phyloP scores from a whole-genome alignment of 768 basidiomycete genomes.

The Suillus bovinus region DNA sequence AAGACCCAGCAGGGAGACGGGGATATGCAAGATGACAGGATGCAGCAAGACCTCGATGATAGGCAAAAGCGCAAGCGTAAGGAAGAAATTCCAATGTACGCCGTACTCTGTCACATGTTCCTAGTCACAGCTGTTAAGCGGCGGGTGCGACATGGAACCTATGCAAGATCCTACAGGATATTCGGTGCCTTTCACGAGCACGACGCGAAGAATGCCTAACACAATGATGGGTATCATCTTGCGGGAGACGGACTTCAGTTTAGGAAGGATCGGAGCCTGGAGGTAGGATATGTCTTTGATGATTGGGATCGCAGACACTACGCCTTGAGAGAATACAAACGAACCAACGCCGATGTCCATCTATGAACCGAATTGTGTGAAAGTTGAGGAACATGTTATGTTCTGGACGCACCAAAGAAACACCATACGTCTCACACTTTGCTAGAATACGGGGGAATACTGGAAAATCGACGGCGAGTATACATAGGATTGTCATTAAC shows the following conservation, averaged over 20 bases:
- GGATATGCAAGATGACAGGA: slow-evolving; percentile 57
- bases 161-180: slow-evolving; percentile 73
- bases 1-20: slow-evolving; percentile 64
- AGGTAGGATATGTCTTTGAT: slow-evolving; percentile 62
- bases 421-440: slow-evolving; percentile 94
- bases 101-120: slow-evolving; percentile 98
- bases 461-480: slow-evolving; percentile 94
- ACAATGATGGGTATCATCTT: slow-evolving; percentile 68
- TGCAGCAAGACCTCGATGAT: slow-evolving; percentile 69
- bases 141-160: background rate
- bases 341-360: slow-evolving; percentile 99
- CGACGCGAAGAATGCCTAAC: slow-evolving; percentile 74
- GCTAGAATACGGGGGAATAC: slow-evolving; percentile 86
- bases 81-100: slow-evolving; percentile 98
- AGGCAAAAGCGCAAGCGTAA: slow-evolving; percentile 84
- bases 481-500: slow-evolving; percentile 88
- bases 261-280: slow-evolving; percentile 47
- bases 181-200: slow-evolving; percentile 88
- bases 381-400: background rate
- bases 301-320: slow-evolving; percentile 85
- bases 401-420: slow-evolving; percentile 71
- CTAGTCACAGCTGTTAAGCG: slow-evolving; percentile 37
- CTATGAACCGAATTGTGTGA: slow-evolving; percentile 40
- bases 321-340: slow-evolving; percentile 94
- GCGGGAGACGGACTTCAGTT: slow-evolving; percentile 48